phyloP scores from a whole-genome alignment of 345 rosid genomes.

The Lepidium aucheri region DNA sequence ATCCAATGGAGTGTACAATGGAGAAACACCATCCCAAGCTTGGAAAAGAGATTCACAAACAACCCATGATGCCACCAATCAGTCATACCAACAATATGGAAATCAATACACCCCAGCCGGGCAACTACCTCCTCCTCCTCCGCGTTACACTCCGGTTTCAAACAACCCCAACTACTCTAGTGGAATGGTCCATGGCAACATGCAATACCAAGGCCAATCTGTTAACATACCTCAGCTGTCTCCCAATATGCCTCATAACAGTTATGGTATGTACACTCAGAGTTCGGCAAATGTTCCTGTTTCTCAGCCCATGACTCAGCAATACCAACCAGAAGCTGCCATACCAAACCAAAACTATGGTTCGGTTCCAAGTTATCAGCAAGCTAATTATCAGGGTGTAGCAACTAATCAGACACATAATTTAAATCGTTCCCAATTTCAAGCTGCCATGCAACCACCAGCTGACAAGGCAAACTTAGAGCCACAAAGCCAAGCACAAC shows the following conservation, averaged over 20 bases:
- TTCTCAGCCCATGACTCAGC: slow-evolving; percentile 50
- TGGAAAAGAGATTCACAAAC: slow-evolving; percentile 43
- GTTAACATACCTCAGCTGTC: slow-evolving; percentile 45
- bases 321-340: slow-evolving; percentile 45
- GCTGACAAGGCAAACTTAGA: slow-evolving; percentile 41
- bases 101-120: slow-evolving; percentile 44
- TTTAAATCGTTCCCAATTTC: slow-evolving; percentile 42
- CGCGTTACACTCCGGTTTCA: slow-evolving; percentile 39
- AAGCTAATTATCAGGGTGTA: slow-evolving; percentile 29
- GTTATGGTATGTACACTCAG: slow-evolving; percentile 26
- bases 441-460: slow-evolving; percentile 37
- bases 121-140: slow-evolving; percentile 35
- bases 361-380: slow-evolving; percentile 24
- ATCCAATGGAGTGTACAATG: slow-evolving; percentile 27
- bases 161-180: slow-evolving; percentile 35
- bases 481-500: slow-evolving; percentile 46
- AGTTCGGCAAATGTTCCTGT: slow-evolving; percentile 42
- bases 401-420: slow-evolving; percentile 45
- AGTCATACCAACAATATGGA: slow-evolving; percentile 42
- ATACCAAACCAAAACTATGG: slow-evolving; percentile 44
- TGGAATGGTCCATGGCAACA: slow-evolving; percentile 32
- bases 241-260: slow-evolving; percentile 33
- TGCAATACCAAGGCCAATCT: slow-evolving; percentile 49
- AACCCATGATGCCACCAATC: slow-evolving; percentile 35
- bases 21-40: slow-evolving; percentile 38